Conservation (phyloP, 768 basidiomycete species). For the Lactarius indigo region DNA sequence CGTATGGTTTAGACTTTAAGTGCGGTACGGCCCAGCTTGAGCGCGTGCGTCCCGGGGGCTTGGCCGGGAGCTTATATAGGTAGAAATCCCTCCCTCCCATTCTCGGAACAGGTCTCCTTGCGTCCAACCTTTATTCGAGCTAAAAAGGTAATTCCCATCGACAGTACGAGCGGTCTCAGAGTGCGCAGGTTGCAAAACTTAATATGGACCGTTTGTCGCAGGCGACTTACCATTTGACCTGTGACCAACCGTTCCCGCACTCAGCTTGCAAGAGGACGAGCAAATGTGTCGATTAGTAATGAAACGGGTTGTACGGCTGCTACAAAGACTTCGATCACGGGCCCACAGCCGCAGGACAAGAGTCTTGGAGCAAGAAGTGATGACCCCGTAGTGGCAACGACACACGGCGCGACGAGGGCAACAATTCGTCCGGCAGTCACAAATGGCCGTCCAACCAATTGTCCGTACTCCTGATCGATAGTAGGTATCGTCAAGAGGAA, state of each 20-base stretch:
- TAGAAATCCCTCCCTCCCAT: too few relatives aligned
- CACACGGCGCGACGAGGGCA: conserved; percentile 49
- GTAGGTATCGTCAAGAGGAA: conserved; percentile 45
- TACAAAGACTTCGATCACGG: too few relatives aligned
- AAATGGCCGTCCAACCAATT: conserved; percentile 74
- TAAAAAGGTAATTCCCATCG: neutral
- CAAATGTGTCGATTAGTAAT: too few relatives aligned
- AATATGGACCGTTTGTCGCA: neutral
- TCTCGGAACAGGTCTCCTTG: too few relatives aligned
- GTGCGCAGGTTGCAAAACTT: neutral
- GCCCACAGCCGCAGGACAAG: conserved; percentile 42
- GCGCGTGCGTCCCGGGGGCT: too few relatives aligned
- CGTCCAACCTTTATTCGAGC: too few relatives aligned
- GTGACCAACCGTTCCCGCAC: too few relatives aligned
- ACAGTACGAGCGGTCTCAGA: neutral
- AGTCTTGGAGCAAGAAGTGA: conserved; percentile 57
- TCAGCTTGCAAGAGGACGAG: neutral
- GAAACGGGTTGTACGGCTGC: too few relatives aligned
- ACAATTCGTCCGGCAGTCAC: conserved; percentile 75
- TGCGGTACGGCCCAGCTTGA: too few relatives aligned
- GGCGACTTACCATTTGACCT: neutral
- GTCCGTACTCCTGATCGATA: conserved; percentile 54
- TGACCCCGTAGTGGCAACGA: conserved; percentile 64
- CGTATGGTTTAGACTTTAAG: too few relatives aligned
- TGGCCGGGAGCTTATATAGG: too few relatives aligned